A percentile compares a stretch with the other conserved stretches of the same genome.
These are phyloP conservation scores for Penicillium manginii DNA, from an alignment of 495 filamentous ascomycete species.

Conservation along the genomic window DNA sequence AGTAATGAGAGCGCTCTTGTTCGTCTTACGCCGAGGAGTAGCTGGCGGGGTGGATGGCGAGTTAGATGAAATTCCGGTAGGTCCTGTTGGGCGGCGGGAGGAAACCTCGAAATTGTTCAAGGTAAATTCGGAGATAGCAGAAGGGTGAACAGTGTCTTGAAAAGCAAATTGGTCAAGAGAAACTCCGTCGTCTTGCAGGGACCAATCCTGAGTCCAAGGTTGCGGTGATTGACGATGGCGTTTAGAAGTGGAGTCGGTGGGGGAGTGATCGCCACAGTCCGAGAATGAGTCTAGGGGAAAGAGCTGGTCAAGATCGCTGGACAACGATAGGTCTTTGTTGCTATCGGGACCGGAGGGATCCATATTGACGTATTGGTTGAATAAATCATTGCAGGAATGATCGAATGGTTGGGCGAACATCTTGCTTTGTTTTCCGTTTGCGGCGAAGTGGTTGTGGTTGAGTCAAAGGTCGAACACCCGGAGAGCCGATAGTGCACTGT, in stretches of 20 bases:
- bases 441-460: constrained; percentile 36
- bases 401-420: constrained; percentile 54
- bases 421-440: constrained; percentile 51
- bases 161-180: constrained; percentile 38
- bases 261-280: constrained; percentile 51
- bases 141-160: constrained; percentile 47
- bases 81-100: constrained; percentile 24
- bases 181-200: constrained; percentile 39
- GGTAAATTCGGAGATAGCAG: constrained; percentile 41
- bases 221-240: constrained; percentile 42
- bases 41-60: constrained; percentile 50
- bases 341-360: constrained; percentile 44
- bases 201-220: constrained; percentile 48
- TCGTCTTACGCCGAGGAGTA: constrained; percentile 44
- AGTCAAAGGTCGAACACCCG: constrained; percentile 22
- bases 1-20: constrained; percentile 43
- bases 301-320: constrained; percentile 48
- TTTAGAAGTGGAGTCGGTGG: constrained; percentile 41
- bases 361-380: constrained; percentile 57
- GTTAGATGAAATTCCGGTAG: constrained; percentile 24
- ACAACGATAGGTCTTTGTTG: constrained; percentile 49
- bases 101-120: constrained; percentile 41
- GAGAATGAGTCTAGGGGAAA: constrained; percentile 48
- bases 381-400: constrained; percentile 56
- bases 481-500: constrained; percentile 26